A percentile compares a stretch with the other conserved stretches of the same genome.
phyloP scores from a whole-genome alignment of 805 yeast genomes.

The Debaryomyces maramus region DNA sequence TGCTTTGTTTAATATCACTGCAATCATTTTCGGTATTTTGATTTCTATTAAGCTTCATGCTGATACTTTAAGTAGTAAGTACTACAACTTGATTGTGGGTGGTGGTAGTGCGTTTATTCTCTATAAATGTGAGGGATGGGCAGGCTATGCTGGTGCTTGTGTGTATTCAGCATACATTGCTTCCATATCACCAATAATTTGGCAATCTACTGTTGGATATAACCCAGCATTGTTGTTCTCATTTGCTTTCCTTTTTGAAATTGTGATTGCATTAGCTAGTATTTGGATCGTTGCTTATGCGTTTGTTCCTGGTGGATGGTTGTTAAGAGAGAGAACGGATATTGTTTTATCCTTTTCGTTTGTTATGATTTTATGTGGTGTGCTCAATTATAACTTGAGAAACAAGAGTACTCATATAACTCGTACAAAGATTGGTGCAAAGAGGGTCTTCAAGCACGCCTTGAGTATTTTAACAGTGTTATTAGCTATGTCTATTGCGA shows the following conservation, averaged over 20 bases:
- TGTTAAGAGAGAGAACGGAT: constrained; percentile 87
- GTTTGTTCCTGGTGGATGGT: constrained; percentile 91
- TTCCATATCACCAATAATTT: constrained; percentile 58
- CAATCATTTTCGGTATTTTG: constrained; percentile 55
- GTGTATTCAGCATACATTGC: constrained; percentile 59
- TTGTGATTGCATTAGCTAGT: constrained; percentile 69
- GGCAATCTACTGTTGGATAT: constrained; percentile 56
- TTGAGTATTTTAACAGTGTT: constrained; percentile 42
- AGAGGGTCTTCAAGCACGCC: constrained; percentile 20
- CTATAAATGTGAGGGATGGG: constrained; percentile 61
- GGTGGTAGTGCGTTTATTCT: constrained; percentile 51
- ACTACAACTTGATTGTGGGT: constrained; percentile 42
- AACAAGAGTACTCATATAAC: constrained; percentile 21
- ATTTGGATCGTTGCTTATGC: constrained; percentile 99
- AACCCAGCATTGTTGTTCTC: constrained; percentile 56
- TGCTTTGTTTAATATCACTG: constrained; percentile 63
- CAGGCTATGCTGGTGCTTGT: constrained; percentile 73
- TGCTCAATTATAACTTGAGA: constrained; percentile 37
- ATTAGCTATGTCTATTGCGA: constrained; percentile 52
- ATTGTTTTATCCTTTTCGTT: constrained; percentile 62
- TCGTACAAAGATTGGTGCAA: constrained; percentile 19
- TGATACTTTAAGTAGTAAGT: constrained; percentile 18
- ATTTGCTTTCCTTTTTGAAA: constrained; percentile 48
- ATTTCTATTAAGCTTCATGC: constrained; percentile 27
- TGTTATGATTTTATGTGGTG: constrained; percentile 52